Conservation (phyloP, 192 early-diverging fungal species). For the Umbelopsis vinacea region DNA sequence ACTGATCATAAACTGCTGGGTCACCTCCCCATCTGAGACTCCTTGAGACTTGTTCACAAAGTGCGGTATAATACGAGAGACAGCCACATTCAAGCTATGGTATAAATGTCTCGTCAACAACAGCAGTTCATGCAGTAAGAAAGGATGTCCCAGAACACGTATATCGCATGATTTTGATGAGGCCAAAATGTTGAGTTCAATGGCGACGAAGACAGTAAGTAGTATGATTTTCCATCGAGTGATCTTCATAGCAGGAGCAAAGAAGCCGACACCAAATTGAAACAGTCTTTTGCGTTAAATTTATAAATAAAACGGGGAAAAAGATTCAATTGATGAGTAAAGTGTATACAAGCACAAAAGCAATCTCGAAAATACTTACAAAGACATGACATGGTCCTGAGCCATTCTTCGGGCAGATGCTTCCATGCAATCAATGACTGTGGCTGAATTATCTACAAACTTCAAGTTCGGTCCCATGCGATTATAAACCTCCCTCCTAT, state of each 20-base stretch:
- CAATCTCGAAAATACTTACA: not conserved
- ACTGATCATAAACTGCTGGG: not conserved
- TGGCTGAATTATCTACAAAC: not conserved
- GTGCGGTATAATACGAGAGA: not conserved
- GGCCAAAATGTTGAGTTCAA: not conserved
- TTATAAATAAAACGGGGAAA: too few species aligned
- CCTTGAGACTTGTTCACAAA: not conserved
- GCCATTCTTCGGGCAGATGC: not conserved
- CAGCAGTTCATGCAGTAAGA: not conserved
- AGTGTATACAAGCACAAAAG: not conserved
- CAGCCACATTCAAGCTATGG: not conserved
- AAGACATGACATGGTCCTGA: constrained; percentile 8
- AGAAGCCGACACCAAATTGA: constrained; percentile 6
- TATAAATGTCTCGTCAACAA: not conserved
- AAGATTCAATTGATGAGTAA: not conserved
- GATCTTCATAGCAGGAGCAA: not conserved
- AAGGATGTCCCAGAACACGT: not conserved
- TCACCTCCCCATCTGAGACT: not conserved
- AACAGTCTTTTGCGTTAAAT: not conserved
- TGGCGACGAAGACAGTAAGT: not conserved
- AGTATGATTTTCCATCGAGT: not conserved
- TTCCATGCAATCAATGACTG: not conserved
- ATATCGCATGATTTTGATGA: constrained; percentile 10
- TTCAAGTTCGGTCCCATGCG: not conserved
- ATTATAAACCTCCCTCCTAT: not conserved